phyloP scores from a whole-genome alignment of 169 alveolate genomes.

The Eimeria maxima region DNA sequence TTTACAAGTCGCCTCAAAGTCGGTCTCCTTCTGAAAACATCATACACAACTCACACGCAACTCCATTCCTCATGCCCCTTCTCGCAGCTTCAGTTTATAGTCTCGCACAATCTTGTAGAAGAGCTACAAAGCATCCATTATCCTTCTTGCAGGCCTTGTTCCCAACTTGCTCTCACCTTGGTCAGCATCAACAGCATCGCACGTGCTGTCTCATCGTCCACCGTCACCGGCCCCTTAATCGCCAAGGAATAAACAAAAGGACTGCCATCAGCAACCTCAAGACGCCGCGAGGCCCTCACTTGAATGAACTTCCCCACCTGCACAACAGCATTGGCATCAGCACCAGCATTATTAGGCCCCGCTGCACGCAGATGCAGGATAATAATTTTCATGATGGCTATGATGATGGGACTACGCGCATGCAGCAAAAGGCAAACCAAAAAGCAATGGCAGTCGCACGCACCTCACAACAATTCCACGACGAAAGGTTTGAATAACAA shows the following conservation, averaged over 20 bases:
- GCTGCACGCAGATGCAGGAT: too few species aligned
- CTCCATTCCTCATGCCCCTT: background rate
- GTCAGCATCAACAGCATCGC: conserved; percentile 59
- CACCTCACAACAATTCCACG: too few species aligned
- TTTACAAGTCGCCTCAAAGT: background rate
- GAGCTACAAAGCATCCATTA: too few species aligned
- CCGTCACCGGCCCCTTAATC: conserved; percentile 74
- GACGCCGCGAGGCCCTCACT: conserved; percentile 65
- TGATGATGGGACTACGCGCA: too few species aligned
- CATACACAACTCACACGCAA: background rate
- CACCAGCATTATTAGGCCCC: too few species aligned
- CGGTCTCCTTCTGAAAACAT: background rate
- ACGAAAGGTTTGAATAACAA: too few species aligned
- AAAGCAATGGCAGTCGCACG: too few species aligned
- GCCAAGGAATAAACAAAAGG: conserved; percentile 80
- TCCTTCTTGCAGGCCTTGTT: too few species aligned
- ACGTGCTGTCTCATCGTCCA: conserved; percentile 63
- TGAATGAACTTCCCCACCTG: conserved; percentile 75
- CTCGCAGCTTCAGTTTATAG: too few species aligned
- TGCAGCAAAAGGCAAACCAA: too few species aligned
- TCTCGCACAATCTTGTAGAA: too few species aligned
- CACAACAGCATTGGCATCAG: background rate
- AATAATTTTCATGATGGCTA: too few species aligned
- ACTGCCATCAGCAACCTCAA: conserved; percentile 5
- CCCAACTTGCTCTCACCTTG: conserved; percentile 1